phyloP scores from a whole-genome alignment of 2,329 filamentous ascomycete genomes.

The Tolypocladium guangdongense region DNA sequence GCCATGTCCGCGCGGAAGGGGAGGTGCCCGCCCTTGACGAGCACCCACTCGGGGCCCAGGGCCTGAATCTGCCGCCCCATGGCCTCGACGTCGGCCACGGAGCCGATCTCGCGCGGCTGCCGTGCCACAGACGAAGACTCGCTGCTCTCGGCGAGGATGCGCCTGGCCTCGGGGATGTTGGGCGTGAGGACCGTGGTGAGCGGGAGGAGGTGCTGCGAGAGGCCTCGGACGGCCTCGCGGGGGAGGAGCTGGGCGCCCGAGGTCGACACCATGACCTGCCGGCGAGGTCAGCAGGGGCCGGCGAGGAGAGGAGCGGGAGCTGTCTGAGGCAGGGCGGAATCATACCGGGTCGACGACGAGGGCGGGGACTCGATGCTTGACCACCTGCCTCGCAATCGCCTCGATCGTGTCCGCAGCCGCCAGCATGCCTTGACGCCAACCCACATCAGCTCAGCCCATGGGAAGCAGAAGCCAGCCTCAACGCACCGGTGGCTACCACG shows the following conservation, averaged over 20 bases:
- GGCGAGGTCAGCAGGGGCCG: too few relatives aligned
- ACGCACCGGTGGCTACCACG: conserved; percentile 80
- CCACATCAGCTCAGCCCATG: background rate
- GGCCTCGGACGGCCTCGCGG: conserved; percentile 46
- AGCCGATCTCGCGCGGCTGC: conserved; percentile 29
- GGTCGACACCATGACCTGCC: conserved; percentile 82
- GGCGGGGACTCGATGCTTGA: conserved; percentile 16
- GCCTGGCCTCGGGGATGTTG: conserved; percentile 63
- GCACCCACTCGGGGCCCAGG: conserved; percentile 67
- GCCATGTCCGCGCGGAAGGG: conserved; percentile 57
- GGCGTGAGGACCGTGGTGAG: conserved; percentile 61
- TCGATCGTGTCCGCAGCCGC: conserved; percentile 25
- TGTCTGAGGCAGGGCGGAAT: background rate
- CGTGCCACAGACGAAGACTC: conserved; percentile 8
- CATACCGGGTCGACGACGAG: conserved; percentile 28
- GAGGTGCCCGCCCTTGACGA: conserved; percentile 87
- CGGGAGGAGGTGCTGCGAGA: conserved; percentile 52
- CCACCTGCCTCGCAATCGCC: conserved; percentile 20
- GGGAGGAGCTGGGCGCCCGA: conserved; percentile 63
- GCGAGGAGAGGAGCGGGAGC: background rate
- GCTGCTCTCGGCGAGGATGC: conserved; percentile 48
- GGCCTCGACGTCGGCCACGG: conserved; percentile 53
- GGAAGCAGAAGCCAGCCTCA: background rate
- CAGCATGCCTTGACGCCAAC: conserved; percentile 24
- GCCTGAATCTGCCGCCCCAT: conserved; percentile 55